These are phyloP conservation scores for Fraxinus sp. DNA, from an alignment of 305 asterid species.

Conservation along the genomic window DNA sequence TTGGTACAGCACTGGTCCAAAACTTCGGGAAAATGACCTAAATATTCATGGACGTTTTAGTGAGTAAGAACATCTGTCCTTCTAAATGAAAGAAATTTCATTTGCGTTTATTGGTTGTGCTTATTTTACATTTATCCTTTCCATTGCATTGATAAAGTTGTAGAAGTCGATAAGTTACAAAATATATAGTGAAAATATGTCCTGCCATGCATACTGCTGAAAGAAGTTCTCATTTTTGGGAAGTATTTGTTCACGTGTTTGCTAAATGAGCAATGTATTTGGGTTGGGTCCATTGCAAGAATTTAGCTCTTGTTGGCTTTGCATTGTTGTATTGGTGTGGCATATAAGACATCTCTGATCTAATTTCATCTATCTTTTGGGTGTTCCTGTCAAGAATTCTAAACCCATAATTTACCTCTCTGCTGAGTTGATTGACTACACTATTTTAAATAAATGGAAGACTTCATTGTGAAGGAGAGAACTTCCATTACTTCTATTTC, in stretches of 20 bases:
- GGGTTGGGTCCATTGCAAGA: not conserved
- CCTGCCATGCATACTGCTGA: not conserved
- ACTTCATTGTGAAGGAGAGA: not conserved
- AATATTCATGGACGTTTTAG: conserved; percentile 69
- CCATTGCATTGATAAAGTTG: conserved; percentile 1
- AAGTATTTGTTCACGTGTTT: not conserved
- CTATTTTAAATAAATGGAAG: not conserved
- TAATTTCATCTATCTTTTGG: not conserved
- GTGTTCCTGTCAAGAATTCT: not conserved
- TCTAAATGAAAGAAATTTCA: not conserved
- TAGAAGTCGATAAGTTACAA: not conserved
- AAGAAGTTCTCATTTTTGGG: not conserved
- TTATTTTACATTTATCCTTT: not conserved
- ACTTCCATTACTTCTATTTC: not conserved
- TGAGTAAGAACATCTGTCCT: conserved; percentile 53
- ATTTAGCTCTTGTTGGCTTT: not conserved
- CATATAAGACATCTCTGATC: not conserved
- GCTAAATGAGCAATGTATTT: not conserved
- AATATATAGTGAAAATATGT: not conserved
- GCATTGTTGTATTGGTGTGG: not conserved
- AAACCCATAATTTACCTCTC: not conserved
- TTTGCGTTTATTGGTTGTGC: not conserved
- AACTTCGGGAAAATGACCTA: conserved; percentile 81
- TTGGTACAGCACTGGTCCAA: conserved; percentile 97
- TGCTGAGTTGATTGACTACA: not conserved